Evolutionary conservation across 2,329 filamentous ascomycete genomes (phyloP).

Genomic region (Paramyrothecium roridum): DNA sequence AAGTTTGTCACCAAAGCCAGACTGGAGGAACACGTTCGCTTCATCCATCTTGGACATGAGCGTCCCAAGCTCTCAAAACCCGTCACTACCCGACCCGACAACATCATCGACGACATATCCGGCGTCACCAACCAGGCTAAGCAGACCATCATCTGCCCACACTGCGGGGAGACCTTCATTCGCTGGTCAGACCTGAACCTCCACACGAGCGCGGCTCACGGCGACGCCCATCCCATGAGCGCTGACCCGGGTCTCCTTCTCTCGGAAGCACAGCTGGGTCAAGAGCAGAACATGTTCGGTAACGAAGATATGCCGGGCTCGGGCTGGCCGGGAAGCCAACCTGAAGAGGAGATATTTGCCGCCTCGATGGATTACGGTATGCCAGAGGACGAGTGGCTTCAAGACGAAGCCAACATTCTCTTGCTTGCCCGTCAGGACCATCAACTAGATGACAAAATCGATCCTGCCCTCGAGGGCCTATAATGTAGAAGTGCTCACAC

Average conservation of each 20-base stretch:
- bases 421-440: slow-evolving; percentile 28
- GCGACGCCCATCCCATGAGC: slow-evolving; percentile 2
- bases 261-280: slow-evolving; percentile 13
- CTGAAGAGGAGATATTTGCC: slow-evolving; percentile 30
- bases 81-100: slow-evolving; percentile 10
- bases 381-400: slow-evolving; percentile 37
- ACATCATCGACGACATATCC: slow-evolving; percentile 39
- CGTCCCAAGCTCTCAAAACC: slow-evolving; percentile 33
- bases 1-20: slow-evolving; percentile 74
- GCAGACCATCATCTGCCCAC: slow-evolving; percentile 41
- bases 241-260: slow-evolving; percentile 18
- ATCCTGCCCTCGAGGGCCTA: slow-evolving; percentile 24
- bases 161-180: slow-evolving; percentile 44
- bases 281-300: slow-evolving; percentile 15
- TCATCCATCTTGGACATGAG: slow-evolving; percentile 67
- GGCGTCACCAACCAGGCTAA: slow-evolving; percentile 37
- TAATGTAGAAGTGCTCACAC: slow-evolving; percentile 40
- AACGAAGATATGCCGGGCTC: slow-evolving; percentile 9
- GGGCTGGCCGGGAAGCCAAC: slow-evolving; percentile 17
- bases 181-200: slow-evolving; percentile 47
- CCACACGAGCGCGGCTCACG: slow-evolving; percentile 36
- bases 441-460: slow-evolving; percentile 21
- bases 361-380: slow-evolving; percentile 26
- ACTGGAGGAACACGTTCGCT: slow-evolving; percentile 81
- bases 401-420: slow-evolving; percentile 41